A percentile compares a stretch with the other conserved stretches of the same genome.
These are phyloP conservation scores for Chiua sp. DNA, from an alignment of 1,284 basidiomycete genomes.

Conservation along the genomic window DNA sequence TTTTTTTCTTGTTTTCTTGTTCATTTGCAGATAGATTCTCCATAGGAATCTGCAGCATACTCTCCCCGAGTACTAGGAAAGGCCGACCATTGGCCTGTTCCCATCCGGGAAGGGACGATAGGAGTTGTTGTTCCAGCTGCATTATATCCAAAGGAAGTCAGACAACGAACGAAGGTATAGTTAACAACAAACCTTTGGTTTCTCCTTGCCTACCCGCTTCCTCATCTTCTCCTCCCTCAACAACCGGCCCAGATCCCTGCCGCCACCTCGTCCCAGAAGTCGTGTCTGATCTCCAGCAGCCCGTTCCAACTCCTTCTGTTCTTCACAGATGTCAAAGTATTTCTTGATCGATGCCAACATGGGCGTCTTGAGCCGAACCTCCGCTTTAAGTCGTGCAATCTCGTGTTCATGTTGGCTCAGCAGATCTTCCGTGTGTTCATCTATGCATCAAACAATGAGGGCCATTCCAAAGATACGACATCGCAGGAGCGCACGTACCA, in stretches of 20 bases:
- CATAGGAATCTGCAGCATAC: slow-evolving; percentile 82
- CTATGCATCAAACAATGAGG: slow-evolving; percentile 45
- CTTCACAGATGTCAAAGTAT: slow-evolving; percentile 92
- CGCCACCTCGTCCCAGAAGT: slow-evolving; percentile 71
- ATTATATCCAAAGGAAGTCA: slow-evolving; percentile 8
- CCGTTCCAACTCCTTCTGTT: slow-evolving; percentile 87
- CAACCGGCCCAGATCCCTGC: slow-evolving; percentile 75
- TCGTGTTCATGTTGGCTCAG: slow-evolving; percentile 90
- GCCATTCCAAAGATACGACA: not conserved
- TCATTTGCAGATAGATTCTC: slow-evolving; percentile 69
- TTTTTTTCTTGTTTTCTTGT: slow-evolving; percentile 75
- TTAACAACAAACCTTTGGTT: slow-evolving; percentile 76
- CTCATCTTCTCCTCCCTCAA: slow-evolving; percentile 97
- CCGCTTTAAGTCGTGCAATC: slow-evolving; percentile 82
- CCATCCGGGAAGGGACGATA: slow-evolving; percentile 85
- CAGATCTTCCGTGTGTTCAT: slow-evolving; percentile 89
- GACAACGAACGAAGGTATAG: slow-evolving; percentile 6
- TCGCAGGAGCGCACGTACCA: slow-evolving; percentile 52
- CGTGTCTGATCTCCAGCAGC: slow-evolving; percentile 81
- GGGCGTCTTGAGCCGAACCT: slow-evolving; percentile 77
- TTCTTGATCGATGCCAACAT: slow-evolving; percentile 82
- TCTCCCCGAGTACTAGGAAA: slow-evolving; percentile 88
- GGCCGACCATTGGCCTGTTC: slow-evolving; percentile 78
- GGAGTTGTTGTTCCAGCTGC: slow-evolving; percentile 89
- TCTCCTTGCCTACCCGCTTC: slow-evolving; percentile 93